Evolutionary conservation across 192 early-diverging fungal genomes (phyloP), one percentile per base, ranked within the genome.

Genomic region (Spizellomyces punctatus): DNA sequence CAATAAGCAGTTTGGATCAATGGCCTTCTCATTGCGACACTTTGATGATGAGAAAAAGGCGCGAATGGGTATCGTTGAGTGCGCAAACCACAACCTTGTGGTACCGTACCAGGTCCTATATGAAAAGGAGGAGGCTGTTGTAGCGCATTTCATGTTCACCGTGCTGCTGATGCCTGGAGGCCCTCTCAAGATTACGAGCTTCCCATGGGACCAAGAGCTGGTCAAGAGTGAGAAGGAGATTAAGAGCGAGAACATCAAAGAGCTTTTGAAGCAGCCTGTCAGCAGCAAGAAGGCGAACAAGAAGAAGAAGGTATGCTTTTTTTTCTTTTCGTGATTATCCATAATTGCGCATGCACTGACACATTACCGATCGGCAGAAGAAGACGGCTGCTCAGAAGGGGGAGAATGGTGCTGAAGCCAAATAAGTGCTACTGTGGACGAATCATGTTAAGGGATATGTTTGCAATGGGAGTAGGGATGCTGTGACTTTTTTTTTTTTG

Each of bases 91-190:
- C 79, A 79, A 84, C 59, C 87, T 94, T 50, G 92, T 95, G 56
- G 82, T 83, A 59, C 89, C 94, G 27, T 96, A 93, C 73, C 84
- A 91, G 49, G 89, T 97, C 36, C 83, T 92, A 72, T 88, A 92
- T 79, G 94, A 95, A 74, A 90, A 91, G 86, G 86, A 80, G 17
- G 83, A 76, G 46, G 94, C 89, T 72, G 81, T 86, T 49, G 91
- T 95, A 67, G 96, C 93, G 49, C 94, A 96, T 82, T 89, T 95
- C 82, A 90, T 95, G 76, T 89, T 91, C 78, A 97, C 96, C n/a
- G 90, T 92, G 58, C 85, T 96, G 56, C 83, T 98, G 73, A 91
- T 91, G 79, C 91, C 94, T 62, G 90, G 84, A 59, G 96, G 96
- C 47, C 89, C 94, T 58, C 81, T 91, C 63, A 89, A 91, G 83